phyloP scores from a whole-genome alignment of 306 rosid species.

The Prunus kanzakura region DNA sequence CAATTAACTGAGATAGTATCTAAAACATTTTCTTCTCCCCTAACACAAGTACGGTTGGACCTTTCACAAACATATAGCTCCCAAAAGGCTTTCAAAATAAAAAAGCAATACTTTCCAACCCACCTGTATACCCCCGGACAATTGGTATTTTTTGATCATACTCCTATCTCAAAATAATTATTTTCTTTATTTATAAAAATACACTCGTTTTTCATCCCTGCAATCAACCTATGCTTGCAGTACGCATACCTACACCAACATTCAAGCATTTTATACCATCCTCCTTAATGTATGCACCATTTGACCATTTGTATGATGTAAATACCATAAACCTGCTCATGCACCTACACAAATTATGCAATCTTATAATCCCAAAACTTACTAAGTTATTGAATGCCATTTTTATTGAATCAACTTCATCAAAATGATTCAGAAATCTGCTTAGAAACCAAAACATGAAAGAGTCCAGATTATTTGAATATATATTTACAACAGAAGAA shows the following conservation, averaged over 20 bases:
- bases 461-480: too few relatives aligned
- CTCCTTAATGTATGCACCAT: not conserved
- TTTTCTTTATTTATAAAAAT: not conserved
- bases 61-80: not conserved
- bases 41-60: not conserved
- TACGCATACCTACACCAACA: not conserved
- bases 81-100: not conserved
- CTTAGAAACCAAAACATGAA: too few relatives aligned
- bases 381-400: not conserved
- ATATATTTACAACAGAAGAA: too few relatives aligned
- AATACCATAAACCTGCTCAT: not conserved
- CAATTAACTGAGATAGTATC: not conserved
- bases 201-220: too few relatives aligned
- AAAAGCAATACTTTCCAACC: not conserved
- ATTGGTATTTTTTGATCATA: not conserved
- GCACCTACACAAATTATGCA: too few relatives aligned
- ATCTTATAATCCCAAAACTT: not conserved
- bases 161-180: not conserved
- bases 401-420: too few relatives aligned
- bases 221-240: not conserved
- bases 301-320: not conserved
- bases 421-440: too few relatives aligned
- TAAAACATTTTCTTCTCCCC: not conserved
- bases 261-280: too few relatives aligned
- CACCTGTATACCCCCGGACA: not conserved